A percentile compares a stretch with the other conserved stretches of the same genome.
Conservation (phyloP, 1,139 yeast genomes). For the Yamadazyma taylorii region DNA sequence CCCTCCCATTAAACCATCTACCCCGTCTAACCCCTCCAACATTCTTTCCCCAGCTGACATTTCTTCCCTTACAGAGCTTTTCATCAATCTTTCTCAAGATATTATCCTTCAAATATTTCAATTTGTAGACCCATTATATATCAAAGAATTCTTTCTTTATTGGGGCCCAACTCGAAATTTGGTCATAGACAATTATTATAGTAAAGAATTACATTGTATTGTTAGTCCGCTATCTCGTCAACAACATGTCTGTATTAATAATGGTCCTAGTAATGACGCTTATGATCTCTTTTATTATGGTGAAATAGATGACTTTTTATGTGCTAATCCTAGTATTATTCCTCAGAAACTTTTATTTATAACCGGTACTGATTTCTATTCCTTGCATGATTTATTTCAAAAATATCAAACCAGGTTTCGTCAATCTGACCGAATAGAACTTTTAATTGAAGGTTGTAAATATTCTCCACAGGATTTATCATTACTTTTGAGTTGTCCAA, state of each 20-base stretch:
- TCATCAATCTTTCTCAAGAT: constrained; percentile 26
- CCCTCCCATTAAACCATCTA: too few species aligned
- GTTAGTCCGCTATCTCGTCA: constrained; percentile 32
- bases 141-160: constrained; percentile 29
- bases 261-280: constrained; percentile 18
- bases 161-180: constrained; percentile 20
- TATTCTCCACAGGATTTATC: constrained; percentile 11
- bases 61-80: too few species aligned
- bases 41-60: too few species aligned
- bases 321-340: constrained; percentile 25
- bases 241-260: constrained; percentile 22
- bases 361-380: constrained; percentile 35
- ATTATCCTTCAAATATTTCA: constrained; percentile 24
- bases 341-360: constrained; percentile 29
- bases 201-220: constrained; percentile 34
- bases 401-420: constrained; percentile 20
- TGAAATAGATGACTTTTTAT: constrained; percentile 34
- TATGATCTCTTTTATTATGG: constrained; percentile 30
- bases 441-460: constrained; percentile 24
- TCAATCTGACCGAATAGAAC: constrained; percentile 20
- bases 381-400: constrained; percentile 25
- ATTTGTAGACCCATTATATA: constrained; percentile 25
- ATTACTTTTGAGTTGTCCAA: constrained; percentile 24
- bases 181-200: constrained; percentile 27
- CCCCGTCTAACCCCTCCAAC: too few species aligned